Base-by-base conservation (phyloP, 1,139 yeast genomes). In the Candida albicans region DNA sequence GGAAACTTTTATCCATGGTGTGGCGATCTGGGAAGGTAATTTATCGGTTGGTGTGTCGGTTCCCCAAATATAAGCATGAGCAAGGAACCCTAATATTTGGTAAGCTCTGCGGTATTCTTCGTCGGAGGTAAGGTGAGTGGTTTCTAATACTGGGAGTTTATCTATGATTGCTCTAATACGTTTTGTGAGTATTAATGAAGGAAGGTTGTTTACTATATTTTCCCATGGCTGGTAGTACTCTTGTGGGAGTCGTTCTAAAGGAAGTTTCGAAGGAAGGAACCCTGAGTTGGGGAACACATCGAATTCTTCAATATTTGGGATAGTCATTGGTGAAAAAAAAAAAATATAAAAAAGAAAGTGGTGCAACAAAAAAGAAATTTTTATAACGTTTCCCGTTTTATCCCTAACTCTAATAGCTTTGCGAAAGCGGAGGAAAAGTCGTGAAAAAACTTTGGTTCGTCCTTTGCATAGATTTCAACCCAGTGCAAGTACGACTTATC, bases 31-130 rank as follows among this genome's bases (percentile, higher is more conserved):
- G 38, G 60, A 66, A 0, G 97, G 97, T 13, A 91, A 61, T 41
- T 65, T 73, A 51, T 85, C 84, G n/a, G 70, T 62, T 7, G 96
- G 87, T 35, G 73, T 76, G 36, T 82, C 83, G 27, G 81, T 79
- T 2, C 85, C 84, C 98, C 98, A 91, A 18, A 91, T 82, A 59
- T 91, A 91, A 1, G 95, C 96, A 62, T 91, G 96, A 7, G 88
- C 79, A 44, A 91, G 63, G 56, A 90, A 90, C 9, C 93, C 83
- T 27, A 91, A 70, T 2, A 88, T 70, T 15, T 86, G 82, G 62
- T 87, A 87, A 0, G 96, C 96, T 52, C 97, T 75, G 58, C 95
- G 77, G 59, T 76, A 73, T 53, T 89, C 83, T 15, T 71, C 68
- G 34, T 63, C 59, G 31, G 62, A 73, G 3, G 53, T 52, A 30